Conservation (phyloP, 2,329 filamentous ascomycete species). For the Graphiopsis chlorocephala region DNA sequence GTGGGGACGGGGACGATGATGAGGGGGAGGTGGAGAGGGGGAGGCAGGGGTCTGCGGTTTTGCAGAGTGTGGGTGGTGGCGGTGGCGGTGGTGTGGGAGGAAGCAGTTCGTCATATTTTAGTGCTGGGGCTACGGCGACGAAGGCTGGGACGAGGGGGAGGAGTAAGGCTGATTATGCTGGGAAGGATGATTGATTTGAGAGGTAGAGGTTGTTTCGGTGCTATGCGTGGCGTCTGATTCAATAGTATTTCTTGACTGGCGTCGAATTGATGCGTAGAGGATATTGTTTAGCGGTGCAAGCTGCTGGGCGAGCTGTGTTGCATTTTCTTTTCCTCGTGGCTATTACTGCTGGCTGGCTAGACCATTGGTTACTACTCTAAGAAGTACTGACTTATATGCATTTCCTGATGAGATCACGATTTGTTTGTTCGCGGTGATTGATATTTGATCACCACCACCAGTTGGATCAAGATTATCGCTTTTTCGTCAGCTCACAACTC, state of each 20-base stretch:
- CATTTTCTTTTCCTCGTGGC: not conserved
- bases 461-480: too few relatives aligned
- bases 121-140: conserved; percentile 20
- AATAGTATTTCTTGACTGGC: too few relatives aligned
- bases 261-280: too few relatives aligned
- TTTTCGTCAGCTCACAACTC: too few relatives aligned
- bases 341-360: not conserved
- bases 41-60: conserved; percentile 24
- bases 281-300: not conserved
- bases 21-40: conserved; percentile 27
- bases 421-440: too few relatives aligned
- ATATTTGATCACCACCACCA: too few relatives aligned
- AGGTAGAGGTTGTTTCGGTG: not conserved
- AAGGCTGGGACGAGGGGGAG: conserved; percentile 22
- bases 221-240: not conserved
- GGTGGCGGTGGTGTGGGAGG: conserved; percentile 11
- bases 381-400: too few relatives aligned
- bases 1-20: conserved; percentile 33
- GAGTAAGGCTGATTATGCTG: conserved; percentile 20
- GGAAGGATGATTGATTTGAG: conserved; percentile 32
- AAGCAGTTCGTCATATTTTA: conserved; percentile 30
- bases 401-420: too few relatives aligned
- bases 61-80: conserved; percentile 15
- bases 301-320: not conserved
- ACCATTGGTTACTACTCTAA: not conserved